Percentiles rank a stretch among this genome's conserved stretches.
These are phyloP conservation scores for Pinguiococcus pyrenoidosus DNA, from an alignment of 108 stramenopile genomes.

Conservation along the genomic window DNA sequence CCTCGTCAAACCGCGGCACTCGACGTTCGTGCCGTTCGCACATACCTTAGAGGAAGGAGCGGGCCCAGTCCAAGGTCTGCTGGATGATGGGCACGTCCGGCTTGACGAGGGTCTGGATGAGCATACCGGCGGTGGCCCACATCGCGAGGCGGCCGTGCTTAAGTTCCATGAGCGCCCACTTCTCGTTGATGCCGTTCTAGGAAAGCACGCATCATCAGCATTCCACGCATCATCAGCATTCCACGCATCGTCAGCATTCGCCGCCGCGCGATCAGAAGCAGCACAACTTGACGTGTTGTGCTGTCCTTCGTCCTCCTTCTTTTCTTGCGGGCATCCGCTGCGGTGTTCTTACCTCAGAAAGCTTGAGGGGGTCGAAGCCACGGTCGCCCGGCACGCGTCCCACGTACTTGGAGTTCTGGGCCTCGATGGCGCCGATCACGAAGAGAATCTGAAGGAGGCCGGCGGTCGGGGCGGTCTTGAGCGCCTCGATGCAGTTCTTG, in stretches of 20 bases:
- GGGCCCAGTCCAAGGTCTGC: conserved; percentile 26
- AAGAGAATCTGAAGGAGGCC: conserved; percentile 23
- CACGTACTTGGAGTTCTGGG: conserved; percentile 22
- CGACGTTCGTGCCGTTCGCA: too few relatives aligned
- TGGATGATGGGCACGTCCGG: conserved; percentile 31
- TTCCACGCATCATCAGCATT: too few relatives aligned
- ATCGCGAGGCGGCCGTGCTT: conserved; percentile 40
- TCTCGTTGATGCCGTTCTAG: conserved; percentile 33
- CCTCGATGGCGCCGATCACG: conserved; percentile 24
- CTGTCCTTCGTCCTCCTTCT: too few relatives aligned
- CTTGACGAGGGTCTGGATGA: conserved; percentile 20
- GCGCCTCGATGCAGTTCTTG: conserved; percentile 28
- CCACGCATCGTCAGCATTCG: too few relatives aligned
- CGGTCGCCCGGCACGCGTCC: conserved; percentile 33
- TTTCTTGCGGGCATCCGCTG: too few relatives aligned
- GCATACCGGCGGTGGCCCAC: conserved; percentile 31
- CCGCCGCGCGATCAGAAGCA: too few relatives aligned
- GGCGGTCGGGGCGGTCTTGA: conserved; percentile 19
- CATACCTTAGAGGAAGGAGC: conserved; percentile 12
- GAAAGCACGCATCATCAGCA: too few relatives aligned
- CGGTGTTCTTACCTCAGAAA: too few relatives aligned
- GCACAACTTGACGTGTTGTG: too few relatives aligned
- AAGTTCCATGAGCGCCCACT: conserved; percentile 28
- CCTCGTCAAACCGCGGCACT: too few relatives aligned
- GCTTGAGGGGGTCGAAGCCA: conserved; percentile 31